Conservation (phyloP, 2,329 filamentous ascomycete species). For the Thyridium curvatum region DNA sequence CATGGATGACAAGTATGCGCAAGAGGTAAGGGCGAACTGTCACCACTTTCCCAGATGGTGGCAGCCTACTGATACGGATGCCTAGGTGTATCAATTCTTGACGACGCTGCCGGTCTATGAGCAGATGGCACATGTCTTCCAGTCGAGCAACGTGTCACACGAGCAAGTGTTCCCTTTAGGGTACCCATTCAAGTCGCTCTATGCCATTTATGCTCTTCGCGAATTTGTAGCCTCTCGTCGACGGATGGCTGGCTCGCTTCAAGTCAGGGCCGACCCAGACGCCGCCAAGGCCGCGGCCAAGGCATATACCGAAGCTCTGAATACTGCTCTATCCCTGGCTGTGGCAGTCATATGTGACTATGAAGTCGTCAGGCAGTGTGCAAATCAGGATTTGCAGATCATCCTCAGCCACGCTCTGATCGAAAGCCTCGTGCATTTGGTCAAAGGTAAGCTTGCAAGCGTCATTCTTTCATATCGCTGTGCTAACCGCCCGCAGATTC, state of each 20-base stretch:
- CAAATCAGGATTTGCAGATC: constrained; percentile 36
- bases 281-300: constrained; percentile 8
- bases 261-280: constrained; percentile 11
- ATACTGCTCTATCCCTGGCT: constrained; percentile 46
- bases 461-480: constrained; percentile 7
- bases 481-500: constrained; percentile 14
- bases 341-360: constrained; percentile 55
- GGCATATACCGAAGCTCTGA: constrained; percentile 25
- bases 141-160: constrained; percentile 44
- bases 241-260: constrained; percentile 14
- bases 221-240: constrained; percentile 48
- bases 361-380: constrained; percentile 40
- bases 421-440: constrained; percentile 46
- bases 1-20: constrained; percentile 62
- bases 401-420: constrained; percentile 48
- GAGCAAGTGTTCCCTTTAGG: constrained; percentile 60
- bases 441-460: constrained; percentile 41
- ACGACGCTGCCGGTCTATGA: constrained; percentile 63
- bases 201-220: constrained; percentile 61
- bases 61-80: constrained; percentile 6
- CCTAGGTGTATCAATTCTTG: constrained; percentile 63
- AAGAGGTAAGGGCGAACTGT: constrained; percentile 44
- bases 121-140: constrained; percentile 53
- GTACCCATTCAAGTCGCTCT: constrained; percentile 68
- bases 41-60: not conserved